phyloP scores from a whole-genome alignment of 495 filamentous ascomycete genomes.

The Alectoria sarmentosa region DNA sequence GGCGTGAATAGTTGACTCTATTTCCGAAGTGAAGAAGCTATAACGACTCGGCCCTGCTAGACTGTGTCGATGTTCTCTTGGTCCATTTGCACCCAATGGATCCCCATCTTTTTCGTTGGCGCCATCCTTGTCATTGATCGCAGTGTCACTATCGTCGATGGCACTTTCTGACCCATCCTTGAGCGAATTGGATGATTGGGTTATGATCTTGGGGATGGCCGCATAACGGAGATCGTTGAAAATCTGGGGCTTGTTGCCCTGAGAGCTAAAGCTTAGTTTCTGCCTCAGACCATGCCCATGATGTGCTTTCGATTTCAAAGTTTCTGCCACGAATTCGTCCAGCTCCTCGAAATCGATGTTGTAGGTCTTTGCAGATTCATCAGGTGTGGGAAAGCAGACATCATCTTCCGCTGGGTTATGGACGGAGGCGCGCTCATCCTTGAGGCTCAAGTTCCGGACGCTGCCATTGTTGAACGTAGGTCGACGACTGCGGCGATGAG shows the following conservation, averaged over 20 bases:
- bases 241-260: constrained; percentile 42
- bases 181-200: constrained; percentile 29
- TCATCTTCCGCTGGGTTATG: constrained; percentile 60
- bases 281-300: constrained; percentile 29
- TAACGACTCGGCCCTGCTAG: constrained; percentile 59
- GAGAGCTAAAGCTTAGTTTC: constrained; percentile 48
- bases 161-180: constrained; percentile 18
- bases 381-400: constrained; percentile 64
- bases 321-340: constrained; percentile 74
- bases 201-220: constrained; percentile 31
- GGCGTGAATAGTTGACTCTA: constrained; percentile 85
- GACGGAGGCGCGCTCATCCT: constrained; percentile 38
- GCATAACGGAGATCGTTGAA: constrained; percentile 58
- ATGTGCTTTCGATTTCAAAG: constrained; percentile 32
- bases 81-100: constrained; percentile 22
- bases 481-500: constrained; percentile 48
- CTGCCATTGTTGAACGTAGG: constrained; percentile 57
- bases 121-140: constrained; percentile 18
- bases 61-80: constrained; percentile 29
- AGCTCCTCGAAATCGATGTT: constrained; percentile 83
- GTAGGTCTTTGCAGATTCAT: constrained; percentile 49
- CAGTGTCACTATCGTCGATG: constrained; percentile 14
- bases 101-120: constrained; percentile 28
- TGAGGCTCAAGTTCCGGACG: constrained; percentile 37
- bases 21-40: constrained; percentile 92